Base-by-base conservation (phyloP, 306 rosid genomes). In the Lotus japonicus region DNA sequence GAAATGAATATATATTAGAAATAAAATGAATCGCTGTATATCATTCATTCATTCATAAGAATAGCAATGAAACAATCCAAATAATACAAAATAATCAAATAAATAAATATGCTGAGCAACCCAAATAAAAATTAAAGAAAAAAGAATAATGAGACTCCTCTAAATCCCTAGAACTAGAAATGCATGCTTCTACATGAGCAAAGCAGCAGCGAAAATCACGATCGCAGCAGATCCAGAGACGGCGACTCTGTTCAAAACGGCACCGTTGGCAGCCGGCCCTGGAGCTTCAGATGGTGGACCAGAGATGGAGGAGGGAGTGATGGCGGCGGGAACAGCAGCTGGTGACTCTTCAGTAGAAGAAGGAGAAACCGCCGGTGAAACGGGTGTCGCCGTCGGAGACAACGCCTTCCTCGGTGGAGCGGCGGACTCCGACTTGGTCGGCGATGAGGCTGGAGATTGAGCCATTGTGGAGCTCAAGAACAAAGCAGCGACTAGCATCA, bases 401-500 rank as follows among this genome's bases (percentile, higher is more conserved):
- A 45, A 1, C 0, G 66, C 23, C 11, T 60, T 77, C 36, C 58
- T 66, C 4, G 73, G 68, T 7, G 73, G 54, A n/a, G 76, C 9
- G 0, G 35, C 17, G 0, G 14, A 62, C 1, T 71, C 79, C 0
- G 78, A 64, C 0, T 2, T 16, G 1, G 36, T 2, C 1, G 59
- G 83, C 0, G 81, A 84, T 0, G 77, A 28, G 8, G 82, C 46
- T 12, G 90, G 84, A 23, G 85, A 65, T 21, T 72, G 84, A 55
- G 87, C 90, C 39, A 55, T 4, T 5, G 82, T 4, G 26, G 53
- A n/a, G 72, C 79, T 72, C 7, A 83, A 18, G 10, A 82, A 14
- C 58, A 85, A 49, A 3, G 82, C 58, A 9, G 75, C 49, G 5
- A 76, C 45, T 4, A 83, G 16, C 61, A 82, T 38, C 5, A 76